Evolutionary conservation across 2,329 filamentous ascomycete species (phyloP).

Genomic region (Fusarium beomiforme): DNA sequence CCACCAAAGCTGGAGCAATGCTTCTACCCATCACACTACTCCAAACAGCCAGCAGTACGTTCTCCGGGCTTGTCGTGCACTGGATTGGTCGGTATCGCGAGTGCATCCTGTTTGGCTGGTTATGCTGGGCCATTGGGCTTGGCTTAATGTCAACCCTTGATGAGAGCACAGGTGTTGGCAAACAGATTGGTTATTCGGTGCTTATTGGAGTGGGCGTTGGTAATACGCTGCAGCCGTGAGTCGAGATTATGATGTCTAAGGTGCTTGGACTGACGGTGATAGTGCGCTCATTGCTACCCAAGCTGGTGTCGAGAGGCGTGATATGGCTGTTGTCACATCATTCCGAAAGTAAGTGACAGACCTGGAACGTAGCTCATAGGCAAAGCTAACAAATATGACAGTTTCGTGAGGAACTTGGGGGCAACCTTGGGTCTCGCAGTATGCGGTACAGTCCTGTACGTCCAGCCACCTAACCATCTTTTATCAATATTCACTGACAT

Average conservation of each 20-base stretch:
- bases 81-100: slow-evolving; percentile 64
- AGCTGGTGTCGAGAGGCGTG: slow-evolving; percentile 61
- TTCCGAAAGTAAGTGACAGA: slow-evolving; percentile 51
- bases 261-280: not conserved
- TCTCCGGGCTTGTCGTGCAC: slow-evolving; percentile 62
- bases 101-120: slow-evolving; percentile 63
- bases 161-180: slow-evolving; percentile 57
- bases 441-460: slow-evolving; percentile 52
- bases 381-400: slow-evolving; percentile 8
- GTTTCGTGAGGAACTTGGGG: slow-evolving; percentile 54
- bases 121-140: slow-evolving; percentile 61
- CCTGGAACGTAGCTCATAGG: fast-evolving
- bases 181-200: slow-evolving; percentile 64
- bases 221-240: slow-evolving; percentile 61
- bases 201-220: slow-evolving; percentile 63
- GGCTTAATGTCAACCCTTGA: slow-evolving; percentile 64
- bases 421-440: slow-evolving; percentile 53
- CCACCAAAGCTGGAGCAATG: slow-evolving; percentile 54
- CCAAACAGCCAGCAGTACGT: slow-evolving; percentile 58
- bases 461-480: not conserved
- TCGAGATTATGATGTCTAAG: not conserved
- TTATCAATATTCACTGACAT: not conserved
- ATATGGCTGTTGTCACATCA: slow-evolving; percentile 57
- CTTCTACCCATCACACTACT: slow-evolving; percentile 56
- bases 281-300: slow-evolving; percentile 64